Evolutionary conservation across 73 alveolate genomes (phyloP).

Genomic region (Uronychia setigera): DNA sequence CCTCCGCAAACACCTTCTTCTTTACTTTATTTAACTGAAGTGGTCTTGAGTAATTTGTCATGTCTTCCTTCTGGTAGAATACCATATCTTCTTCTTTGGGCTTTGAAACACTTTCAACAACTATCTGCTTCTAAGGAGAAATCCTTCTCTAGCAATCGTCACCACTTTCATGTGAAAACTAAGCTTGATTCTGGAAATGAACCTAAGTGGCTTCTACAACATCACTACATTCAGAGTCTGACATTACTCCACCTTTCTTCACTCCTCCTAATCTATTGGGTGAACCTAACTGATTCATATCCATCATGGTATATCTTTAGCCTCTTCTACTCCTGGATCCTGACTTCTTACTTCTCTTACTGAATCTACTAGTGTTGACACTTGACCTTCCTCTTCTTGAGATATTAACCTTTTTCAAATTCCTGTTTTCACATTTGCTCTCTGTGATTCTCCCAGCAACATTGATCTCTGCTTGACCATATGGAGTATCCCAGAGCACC

Average conservation of each 20-base stretch:
- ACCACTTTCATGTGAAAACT: not conserved
- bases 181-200: not conserved
- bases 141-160: not conserved
- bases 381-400: not conserved
- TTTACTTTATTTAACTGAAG: not conserved
- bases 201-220: not conserved
- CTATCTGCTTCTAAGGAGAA: not conserved
- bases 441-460: not conserved
- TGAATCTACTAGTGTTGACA: not conserved
- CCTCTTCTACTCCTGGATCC: not conserved
- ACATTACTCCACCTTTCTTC: not conserved
- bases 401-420: not conserved
- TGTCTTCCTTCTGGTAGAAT: constrained; percentile 8
- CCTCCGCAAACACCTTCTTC: not conserved
- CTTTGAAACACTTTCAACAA: not conserved
- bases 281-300: not conserved
- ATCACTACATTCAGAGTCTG: not conserved
- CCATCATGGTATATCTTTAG: not conserved
- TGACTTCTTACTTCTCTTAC: not conserved
- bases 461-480: not conserved
- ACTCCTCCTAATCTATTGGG: too few relatives aligned
- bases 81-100: not conserved
- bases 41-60: constrained; percentile 35
- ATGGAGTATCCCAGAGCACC: constrained; percentile 12
- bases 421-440: not conserved